These are phyloP conservation scores for Aureobasidium sp. DNA, from an alignment of 2,329 filamentous ascomycete genomes.

Conservation along the genomic window DNA sequence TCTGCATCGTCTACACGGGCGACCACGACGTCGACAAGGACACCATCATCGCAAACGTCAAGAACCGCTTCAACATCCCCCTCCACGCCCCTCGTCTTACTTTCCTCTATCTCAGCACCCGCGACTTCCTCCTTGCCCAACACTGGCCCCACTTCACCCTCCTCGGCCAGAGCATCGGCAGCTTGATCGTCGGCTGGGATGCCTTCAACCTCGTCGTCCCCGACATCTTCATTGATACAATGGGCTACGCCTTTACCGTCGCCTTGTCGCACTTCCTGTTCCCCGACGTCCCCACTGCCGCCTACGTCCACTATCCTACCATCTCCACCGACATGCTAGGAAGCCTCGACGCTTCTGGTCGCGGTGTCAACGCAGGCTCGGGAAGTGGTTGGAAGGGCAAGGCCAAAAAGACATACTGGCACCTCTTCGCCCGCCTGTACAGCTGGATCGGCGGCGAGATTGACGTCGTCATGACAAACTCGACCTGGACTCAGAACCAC, in stretches of 20 bases:
- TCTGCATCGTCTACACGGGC: slow-evolving; percentile 90
- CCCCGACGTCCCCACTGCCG: slow-evolving; percentile 69
- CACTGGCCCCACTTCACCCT: slow-evolving; percentile 92
- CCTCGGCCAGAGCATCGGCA: slow-evolving; percentile 87
- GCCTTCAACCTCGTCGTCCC: slow-evolving; percentile 87
- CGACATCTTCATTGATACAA: slow-evolving; percentile 93
- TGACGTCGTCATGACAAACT: slow-evolving; percentile 97
- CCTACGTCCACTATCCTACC: slow-evolving; percentile 96
- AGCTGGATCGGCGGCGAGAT: slow-evolving; percentile 73
- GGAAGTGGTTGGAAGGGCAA: slow-evolving; percentile 64
- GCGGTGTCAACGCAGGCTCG: slow-evolving; percentile 76
- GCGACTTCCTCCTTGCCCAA: slow-evolving; percentile 76
- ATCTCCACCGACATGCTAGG: slow-evolving; percentile 97
- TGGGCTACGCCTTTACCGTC: slow-evolving; percentile 92
- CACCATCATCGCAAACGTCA: slow-evolving; percentile 55
- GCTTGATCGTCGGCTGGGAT: slow-evolving; percentile 79
- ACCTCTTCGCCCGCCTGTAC: slow-evolving; percentile 75
- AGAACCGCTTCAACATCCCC: slow-evolving; percentile 87
- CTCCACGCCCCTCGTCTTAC: slow-evolving; percentile 75
- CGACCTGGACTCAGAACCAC: slow-evolving; percentile 83
- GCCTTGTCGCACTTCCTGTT: slow-evolving; percentile 80
- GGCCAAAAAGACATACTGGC: slow-evolving; percentile 79
- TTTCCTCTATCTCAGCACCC: slow-evolving; percentile 85
- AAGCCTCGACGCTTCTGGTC: slow-evolving; percentile 60
- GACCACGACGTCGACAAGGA: slow-evolving; percentile 83